Percentiles rank a stretch among this genome's conserved stretches.
These are phyloP conservation scores for Hymenoscyphus salicellus DNA, from an alignment of 2,329 filamentous ascomycete species.

Conservation along the genomic window DNA sequence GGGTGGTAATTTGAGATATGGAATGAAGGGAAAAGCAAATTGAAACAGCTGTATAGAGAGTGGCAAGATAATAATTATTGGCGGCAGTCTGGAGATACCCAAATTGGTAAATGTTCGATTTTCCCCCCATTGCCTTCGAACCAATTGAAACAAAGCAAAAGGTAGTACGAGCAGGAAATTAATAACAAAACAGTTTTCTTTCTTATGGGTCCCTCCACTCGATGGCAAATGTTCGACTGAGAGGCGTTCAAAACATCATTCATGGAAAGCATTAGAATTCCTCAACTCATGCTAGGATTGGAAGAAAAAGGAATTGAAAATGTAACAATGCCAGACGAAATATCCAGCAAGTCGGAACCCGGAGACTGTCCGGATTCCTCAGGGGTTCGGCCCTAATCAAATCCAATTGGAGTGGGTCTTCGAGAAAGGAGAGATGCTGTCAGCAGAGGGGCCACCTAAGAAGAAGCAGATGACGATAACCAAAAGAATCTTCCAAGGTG, in stretches of 20 bases:
- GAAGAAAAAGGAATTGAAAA: not conserved
- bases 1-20: not conserved
- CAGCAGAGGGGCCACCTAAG: constrained; percentile 1
- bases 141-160: not conserved
- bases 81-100: not conserved
- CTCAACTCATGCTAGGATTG: not conserved
- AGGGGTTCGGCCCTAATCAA: not conserved
- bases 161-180: not conserved
- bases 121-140: not conserved
- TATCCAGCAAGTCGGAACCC: not conserved
- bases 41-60: not conserved
- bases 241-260: not conserved
- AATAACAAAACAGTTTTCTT: not conserved
- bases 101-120: not conserved
- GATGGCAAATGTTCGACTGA: not conserved
- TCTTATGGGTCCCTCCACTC: not conserved
- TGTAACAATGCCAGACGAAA: not conserved
- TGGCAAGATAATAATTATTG: not conserved
- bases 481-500: not conserved
- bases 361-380: not conserved
- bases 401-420: not conserved
- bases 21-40: too few species aligned
- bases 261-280: not conserved
- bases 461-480: constrained; percentile 1
- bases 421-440: not conserved